Base-by-base conservation (phyloP, 176 grass and related monocot genomes). In the Panicum miliaceum region DNA sequence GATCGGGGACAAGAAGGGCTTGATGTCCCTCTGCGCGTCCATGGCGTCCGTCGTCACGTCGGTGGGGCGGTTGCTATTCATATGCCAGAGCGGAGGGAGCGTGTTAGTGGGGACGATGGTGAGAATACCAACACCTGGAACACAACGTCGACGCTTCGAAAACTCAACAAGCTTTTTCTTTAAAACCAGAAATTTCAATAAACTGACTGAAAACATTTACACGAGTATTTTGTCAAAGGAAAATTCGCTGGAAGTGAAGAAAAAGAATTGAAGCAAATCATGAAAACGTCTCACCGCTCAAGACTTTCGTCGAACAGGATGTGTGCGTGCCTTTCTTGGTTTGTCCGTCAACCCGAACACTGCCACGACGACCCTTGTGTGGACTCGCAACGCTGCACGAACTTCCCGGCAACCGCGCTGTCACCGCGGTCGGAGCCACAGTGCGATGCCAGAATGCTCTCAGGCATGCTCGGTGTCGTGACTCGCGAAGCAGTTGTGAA, bases 1-100 rank as follows among this genome's bases (percentile, higher is more conserved):
- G 73, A 84, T 68, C 2, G 88, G 69, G 78, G 73, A 66, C 27
- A 94, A 6, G 79, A 94, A 82, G 3, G 87, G 82, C 52, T 89
- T 89, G 34, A 27, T 37, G 71, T 89, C 87, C 22, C 12, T 3
- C 70, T 79, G n/a, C 23, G 61, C 14, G 18, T 51, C 82, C 87
- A 89, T 89, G 71, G 35, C 1, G 51, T 51, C 3, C 8, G 7
- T 32, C 48, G 20, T 12, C 51, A 68, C 2, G 35, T 35, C 12
- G 27, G 20, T 16, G 12, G 9, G 69, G 27, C 34, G 51, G 62
- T 89, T 69, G 70, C 77, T 85, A 50, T 63, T 61, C 76, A 47
- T 23, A 80, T 84, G 76, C 34, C 47, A 76, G 16, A 19, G 12
- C 4, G 29, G 64, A 54, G 2, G 20, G 13, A 68, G 12, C 3